Evolutionary conservation across 257 asterid species (phyloP).

Genomic region (Solanum piurae): DNA sequence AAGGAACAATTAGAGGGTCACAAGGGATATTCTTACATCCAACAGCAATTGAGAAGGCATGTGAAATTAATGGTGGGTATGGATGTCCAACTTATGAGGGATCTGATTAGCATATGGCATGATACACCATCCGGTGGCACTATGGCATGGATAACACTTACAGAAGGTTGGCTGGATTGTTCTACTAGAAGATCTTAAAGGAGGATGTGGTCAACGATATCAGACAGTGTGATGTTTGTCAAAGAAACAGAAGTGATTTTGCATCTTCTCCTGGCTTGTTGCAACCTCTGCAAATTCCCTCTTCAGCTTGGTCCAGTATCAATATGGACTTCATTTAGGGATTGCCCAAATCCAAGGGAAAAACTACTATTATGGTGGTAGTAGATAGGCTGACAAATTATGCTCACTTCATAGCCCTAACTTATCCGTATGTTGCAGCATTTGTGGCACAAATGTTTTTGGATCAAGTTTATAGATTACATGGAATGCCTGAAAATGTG

Average conservation of each 20-base stretch:
- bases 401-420: no score
- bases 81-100: neutral
- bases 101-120: neutral
- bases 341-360: no score
- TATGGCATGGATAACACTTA: neutral
- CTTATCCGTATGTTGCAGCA: no score
- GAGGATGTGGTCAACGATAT: neutral
- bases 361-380: no score
- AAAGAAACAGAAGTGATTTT: neutral
- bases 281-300: neutral
- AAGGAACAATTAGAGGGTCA: neutral
- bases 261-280: neutral
- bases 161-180: neutral
- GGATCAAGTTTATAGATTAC: neutral
- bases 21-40: neutral
- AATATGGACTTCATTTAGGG: no score
- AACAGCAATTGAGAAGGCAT: neutral
- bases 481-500: no score
- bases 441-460: neutral
- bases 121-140: neutral
- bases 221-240: neutral
- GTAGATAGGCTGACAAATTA: no score
- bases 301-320: neutral
- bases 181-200: neutral
- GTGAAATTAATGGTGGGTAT: neutral